Evolutionary conservation across 345 rosid species (phyloP), one percentile per base, ranked within the genome.

Genomic region (Hibiscus syriacus): DNA sequence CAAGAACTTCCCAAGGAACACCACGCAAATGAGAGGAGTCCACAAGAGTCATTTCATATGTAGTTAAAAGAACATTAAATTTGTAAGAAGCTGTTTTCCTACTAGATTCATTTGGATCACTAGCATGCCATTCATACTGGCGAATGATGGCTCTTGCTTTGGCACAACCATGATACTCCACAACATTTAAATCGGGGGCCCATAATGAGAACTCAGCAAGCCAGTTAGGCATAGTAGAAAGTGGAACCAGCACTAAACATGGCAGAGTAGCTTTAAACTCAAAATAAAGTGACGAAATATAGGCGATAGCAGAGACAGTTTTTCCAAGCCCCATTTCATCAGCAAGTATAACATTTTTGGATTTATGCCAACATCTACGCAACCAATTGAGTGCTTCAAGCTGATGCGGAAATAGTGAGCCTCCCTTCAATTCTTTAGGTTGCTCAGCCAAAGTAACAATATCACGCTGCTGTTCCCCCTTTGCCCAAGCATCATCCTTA

Each of bases 241-340:
- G 94, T 11, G 99, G 99, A 81, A 95, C 99, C 85, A 95, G 79
- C 74, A 95, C 99, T 77, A 95, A 78, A 74, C 89, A 90, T 70
- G 99, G 98, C 68, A 87, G 81, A 70, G 87, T 82, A 79, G 89
- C 97, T 83, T 86, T 93, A 80, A 95, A 90, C 83, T 95, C 99
- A 75, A 86, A 85, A 80, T 88, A 92, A 54, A 95, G 79, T 6
- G 98, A 88, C 66, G 96, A 95, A 77, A 95, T 69, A 75, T 92
- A 95, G 69, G 99, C 98, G 72, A 84, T 77, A 55, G 99, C 99
- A 55, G 99, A 95, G 61, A 95, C 90, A 46, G 99, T 92, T 84
- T 95, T 95, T 20, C 98, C 99, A 34, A 95, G 94, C 64, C 99
- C 99, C 99, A 95, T 95, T 74, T 95, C 99, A 85, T 95, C 99